phyloP scores from a whole-genome alignment of 1,284 basidiomycete species.

The Tilletiaria anomala region DNA sequence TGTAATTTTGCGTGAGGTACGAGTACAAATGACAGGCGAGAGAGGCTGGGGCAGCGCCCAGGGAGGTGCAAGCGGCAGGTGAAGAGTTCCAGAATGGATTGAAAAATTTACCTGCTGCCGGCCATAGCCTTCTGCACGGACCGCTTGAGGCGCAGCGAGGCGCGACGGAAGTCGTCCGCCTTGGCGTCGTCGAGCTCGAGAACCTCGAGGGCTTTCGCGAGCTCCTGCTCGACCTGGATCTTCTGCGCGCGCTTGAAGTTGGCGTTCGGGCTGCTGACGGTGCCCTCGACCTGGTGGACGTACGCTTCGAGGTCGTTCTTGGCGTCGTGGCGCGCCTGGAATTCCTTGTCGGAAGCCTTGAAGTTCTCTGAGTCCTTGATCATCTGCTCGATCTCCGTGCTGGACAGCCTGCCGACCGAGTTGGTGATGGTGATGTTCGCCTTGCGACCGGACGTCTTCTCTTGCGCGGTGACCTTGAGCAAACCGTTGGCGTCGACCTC shows the following conservation, averaged over 20 bases:
- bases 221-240: slow-evolving; percentile 39
- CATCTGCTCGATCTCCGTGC: slow-evolving; percentile 40
- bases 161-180: slow-evolving; percentile 37
- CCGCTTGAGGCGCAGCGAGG: slow-evolving; percentile 35
- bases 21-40: too few relatives aligned
- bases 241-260: slow-evolving; percentile 37
- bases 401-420: slow-evolving; percentile 36
- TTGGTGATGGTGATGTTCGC: slow-evolving; percentile 40
- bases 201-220: slow-evolving; percentile 39
- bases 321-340: slow-evolving; percentile 39
- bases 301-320: slow-evolving; percentile 39
- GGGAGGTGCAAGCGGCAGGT: too few relatives aligned
- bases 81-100: too few relatives aligned
- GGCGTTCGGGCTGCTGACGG: slow-evolving; percentile 35
- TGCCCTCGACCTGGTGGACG: slow-evolving; percentile 37
- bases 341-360: slow-evolving; percentile 39
- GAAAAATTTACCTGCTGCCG: slow-evolving; percentile 3
- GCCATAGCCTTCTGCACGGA: slow-evolving; percentile 37
- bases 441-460: slow-evolving; percentile 38
- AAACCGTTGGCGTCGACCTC: slow-evolving; percentile 40
- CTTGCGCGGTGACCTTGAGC: slow-evolving; percentile 36
- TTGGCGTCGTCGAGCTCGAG: slow-evolving; percentile 36
- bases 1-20: too few relatives aligned
- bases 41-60: too few relatives aligned
- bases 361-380: slow-evolving; percentile 40